Percentiles rank a stretch among this genome's conserved stretches.
These are phyloP conservation scores for Pyrenula aspistea DNA, from an alignment of 495 filamentous ascomycete species.

Conservation along the genomic window DNA sequence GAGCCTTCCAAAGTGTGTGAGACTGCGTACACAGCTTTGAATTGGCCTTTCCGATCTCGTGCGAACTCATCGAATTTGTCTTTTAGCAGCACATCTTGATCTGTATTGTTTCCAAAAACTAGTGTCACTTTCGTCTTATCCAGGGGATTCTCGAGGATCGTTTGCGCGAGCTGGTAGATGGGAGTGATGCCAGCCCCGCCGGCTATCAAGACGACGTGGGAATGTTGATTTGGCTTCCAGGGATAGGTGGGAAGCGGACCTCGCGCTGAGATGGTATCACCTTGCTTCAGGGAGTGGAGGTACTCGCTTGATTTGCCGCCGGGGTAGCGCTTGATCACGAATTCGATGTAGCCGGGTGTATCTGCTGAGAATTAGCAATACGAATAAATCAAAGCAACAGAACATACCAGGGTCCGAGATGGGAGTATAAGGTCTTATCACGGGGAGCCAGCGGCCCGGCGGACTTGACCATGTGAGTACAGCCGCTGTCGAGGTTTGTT, in stretches of 20 bases:
- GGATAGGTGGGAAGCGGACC: conserved; percentile 34
- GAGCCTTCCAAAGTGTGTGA: conserved; percentile 29
- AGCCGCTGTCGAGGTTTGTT: conserved; percentile 23
- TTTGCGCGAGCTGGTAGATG: conserved; percentile 47
- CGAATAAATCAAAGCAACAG: conserved; percentile 32
- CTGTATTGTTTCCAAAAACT: conserved; percentile 53
- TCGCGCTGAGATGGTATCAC: conserved; percentile 41
- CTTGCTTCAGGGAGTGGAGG: conserved; percentile 48
- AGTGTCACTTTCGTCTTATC: conserved; percentile 52
- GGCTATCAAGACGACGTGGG: conserved; percentile 45
- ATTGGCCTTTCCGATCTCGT: conserved; percentile 39
- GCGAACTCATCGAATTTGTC: conserved; percentile 41
- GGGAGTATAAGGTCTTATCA: conserved; percentile 47
- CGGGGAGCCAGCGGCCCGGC: conserved; percentile 36
- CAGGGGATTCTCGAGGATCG: conserved; percentile 47
- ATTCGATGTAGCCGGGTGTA: conserved; percentile 38
- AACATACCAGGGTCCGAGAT: conserved; percentile 37
- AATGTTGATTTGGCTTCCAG: conserved; percentile 43
- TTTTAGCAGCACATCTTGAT: conserved; percentile 46
- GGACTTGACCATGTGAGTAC: conserved; percentile 43
- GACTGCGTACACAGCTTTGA: conserved; percentile 49
- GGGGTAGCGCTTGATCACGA: conserved; percentile 55
- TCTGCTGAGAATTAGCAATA: conserved; percentile 28
- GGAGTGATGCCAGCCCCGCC: conserved; percentile 56
- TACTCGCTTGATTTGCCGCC: conserved; percentile 47